phyloP scores from a whole-genome alignment of 176 grass and related monocot species.

The Raddia guianensis region DNA sequence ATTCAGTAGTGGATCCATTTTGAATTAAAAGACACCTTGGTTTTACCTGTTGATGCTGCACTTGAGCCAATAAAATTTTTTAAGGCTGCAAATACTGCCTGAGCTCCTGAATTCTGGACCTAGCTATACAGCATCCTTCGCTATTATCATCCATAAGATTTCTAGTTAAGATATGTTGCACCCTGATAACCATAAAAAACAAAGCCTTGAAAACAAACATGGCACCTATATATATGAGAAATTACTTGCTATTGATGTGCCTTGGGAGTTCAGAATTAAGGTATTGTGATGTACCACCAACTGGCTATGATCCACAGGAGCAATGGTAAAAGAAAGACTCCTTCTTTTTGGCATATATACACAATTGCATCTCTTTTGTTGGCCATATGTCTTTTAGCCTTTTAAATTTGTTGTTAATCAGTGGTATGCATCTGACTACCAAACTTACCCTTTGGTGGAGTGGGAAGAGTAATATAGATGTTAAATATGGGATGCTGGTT shows the following conservation, averaged over 20 bases:
- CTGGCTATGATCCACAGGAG: constrained; percentile 3
- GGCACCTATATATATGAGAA: background rate
- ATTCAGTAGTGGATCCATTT: constrained; percentile 20
- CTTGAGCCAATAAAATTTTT: constrained; percentile 6
- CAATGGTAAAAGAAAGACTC: constrained; percentile 4
- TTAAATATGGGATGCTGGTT: constrained; percentile 36
- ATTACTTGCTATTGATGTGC: constrained; percentile 11
- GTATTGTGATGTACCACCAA: background rate
- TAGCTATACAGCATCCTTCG: background rate
- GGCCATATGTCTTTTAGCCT: constrained; percentile 21
- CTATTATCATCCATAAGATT: background rate
- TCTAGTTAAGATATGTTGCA: constrained; percentile 14
- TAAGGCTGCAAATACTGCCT: constrained; percentile 21
- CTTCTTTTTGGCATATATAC: constrained; percentile 8
- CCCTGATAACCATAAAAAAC: background rate
- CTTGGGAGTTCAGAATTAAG: constrained; percentile 7
- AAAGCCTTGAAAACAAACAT: constrained; percentile 1
- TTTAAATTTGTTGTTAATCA: constrained; percentile 22
- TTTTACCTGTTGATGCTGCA: background rate
- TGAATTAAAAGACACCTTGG: constrained; percentile 10
- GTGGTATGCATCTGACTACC: constrained; percentile 22
- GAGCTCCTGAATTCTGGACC: background rate
- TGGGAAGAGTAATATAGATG: constrained; percentile 19
- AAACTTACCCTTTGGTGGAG: constrained; percentile 20
- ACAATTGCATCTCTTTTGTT: background rate